Conservation (phyloP, 345 rosid genomes). For the Garcia nutans region DNA sequence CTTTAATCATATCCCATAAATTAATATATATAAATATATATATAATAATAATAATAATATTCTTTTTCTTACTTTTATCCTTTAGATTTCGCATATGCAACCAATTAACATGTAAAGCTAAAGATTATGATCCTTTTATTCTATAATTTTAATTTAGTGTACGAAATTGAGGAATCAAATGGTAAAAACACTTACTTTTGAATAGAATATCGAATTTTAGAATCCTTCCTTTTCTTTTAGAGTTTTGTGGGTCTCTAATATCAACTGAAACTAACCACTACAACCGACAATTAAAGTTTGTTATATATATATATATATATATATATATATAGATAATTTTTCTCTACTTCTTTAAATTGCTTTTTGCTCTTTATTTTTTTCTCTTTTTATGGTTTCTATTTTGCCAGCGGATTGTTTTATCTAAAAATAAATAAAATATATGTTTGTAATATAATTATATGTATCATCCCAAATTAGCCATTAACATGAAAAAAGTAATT, state of each 20-base stretch:
- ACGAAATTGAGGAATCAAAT: conserved; percentile 13
- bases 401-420: background rate
- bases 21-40: no score
- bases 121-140: conserved; percentile 4
- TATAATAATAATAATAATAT: no score
- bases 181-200: conserved; percentile 1
- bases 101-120: conserved; percentile 2
- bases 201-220: conserved; percentile 3
- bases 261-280: conserved; percentile 23
- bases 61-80: background rate
- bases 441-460: background rate
- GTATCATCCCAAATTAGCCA: background rate
- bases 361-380: background rate
- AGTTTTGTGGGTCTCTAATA: conserved; percentile 4
- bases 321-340: background rate
- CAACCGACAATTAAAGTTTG: conserved; percentile 17
- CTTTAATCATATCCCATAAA: background rate
- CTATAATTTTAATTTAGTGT: background rate
- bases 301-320: background rate
- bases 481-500: no score
- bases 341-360: background rate
- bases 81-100: conserved; percentile 11
- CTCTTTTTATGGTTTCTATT: background rate
- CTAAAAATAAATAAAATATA: background rate
- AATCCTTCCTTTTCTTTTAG: background rate